Percentiles rank a stretch among this genome's conserved stretches.
These are phyloP conservation scores for Aureobasidium pullulans DNA, from an alignment of 2,329 filamentous ascomycete species.

Conservation along the genomic window DNA sequence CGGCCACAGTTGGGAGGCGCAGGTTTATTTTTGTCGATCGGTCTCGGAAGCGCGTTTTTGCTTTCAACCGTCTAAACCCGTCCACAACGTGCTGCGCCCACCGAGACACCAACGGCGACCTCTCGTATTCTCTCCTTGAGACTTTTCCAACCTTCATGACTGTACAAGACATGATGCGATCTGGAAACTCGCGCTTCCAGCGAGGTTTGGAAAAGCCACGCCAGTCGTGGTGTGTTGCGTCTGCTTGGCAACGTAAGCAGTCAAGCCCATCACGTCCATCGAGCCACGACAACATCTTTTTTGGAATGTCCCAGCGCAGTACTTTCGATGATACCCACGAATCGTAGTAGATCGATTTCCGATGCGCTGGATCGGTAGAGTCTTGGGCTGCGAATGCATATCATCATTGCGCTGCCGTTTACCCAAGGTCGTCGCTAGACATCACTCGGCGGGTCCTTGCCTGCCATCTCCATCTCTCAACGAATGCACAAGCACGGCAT, in stretches of 20 bases:
- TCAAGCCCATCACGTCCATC: too few species aligned
- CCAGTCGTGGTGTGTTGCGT: background rate
- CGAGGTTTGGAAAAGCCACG: background rate
- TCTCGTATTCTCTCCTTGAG: constrained; percentile 1
- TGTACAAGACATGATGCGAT: background rate
- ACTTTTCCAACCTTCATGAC: background rate
- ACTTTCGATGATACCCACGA: background rate
- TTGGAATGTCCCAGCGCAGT: background rate
- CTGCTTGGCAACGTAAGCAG: background rate
- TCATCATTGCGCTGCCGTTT: background rate
- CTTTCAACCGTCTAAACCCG: background rate
- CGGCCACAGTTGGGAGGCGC: background rate
- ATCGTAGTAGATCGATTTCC: background rate
- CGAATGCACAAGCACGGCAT: background rate
- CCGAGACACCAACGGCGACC: constrained; percentile 1
- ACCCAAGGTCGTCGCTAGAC: background rate
- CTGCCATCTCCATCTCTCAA: background rate
- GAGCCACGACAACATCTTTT: background rate
- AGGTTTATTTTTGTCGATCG: background rate
- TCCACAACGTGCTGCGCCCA: background rate
- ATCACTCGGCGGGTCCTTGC: background rate
- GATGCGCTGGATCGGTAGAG: background rate
- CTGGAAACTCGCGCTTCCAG: background rate
- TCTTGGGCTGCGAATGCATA: background rate
- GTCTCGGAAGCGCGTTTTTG: background rate